Conservation (phyloP, 306 rosid species). For the Quercus engelmannii region DNA sequence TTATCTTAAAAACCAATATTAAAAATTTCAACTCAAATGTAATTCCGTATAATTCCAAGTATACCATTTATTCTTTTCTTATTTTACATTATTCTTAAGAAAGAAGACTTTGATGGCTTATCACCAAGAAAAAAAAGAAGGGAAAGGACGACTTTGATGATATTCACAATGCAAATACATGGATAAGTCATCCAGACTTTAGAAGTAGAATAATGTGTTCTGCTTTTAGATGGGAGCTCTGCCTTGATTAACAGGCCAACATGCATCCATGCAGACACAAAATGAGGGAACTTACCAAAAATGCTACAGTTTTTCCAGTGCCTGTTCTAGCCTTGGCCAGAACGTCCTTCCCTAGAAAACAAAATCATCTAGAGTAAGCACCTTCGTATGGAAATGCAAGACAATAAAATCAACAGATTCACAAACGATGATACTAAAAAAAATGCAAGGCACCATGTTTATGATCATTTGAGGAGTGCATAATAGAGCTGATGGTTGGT, state of each 20-base stretch:
- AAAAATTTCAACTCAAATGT: background rate
- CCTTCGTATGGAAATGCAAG: conserved; percentile 16
- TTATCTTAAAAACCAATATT: background rate
- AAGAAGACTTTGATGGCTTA: background rate
- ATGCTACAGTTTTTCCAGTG: conserved; percentile 97
- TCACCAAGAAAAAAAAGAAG: too few relatives aligned
- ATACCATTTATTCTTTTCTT: background rate
- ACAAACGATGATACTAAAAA: conserved; percentile 10
- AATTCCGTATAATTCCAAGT: background rate
- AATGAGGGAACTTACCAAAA: conserved; percentile 60
- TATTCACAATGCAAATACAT: background rate
- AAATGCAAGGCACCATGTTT: background rate
- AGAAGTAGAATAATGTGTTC: background rate
- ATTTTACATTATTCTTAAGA: background rate
- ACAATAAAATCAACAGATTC: background rate
- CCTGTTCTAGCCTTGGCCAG: conserved; percentile 97
- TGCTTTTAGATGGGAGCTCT: background rate
- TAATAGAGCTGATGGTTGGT: background rate
- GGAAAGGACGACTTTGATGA: background rate
- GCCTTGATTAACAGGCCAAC: conserved; percentile 11
- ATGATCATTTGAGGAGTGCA: background rate
- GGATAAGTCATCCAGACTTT: too few relatives aligned
- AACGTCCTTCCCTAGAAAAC: conserved; percentile 84
- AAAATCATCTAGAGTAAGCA: conserved; percentile 18
- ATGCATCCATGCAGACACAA: conserved; percentile 1